Base-by-base conservation (phyloP, 2,329 filamentous ascomycete species). In the Rhinocladiella mackenziei region DNA sequence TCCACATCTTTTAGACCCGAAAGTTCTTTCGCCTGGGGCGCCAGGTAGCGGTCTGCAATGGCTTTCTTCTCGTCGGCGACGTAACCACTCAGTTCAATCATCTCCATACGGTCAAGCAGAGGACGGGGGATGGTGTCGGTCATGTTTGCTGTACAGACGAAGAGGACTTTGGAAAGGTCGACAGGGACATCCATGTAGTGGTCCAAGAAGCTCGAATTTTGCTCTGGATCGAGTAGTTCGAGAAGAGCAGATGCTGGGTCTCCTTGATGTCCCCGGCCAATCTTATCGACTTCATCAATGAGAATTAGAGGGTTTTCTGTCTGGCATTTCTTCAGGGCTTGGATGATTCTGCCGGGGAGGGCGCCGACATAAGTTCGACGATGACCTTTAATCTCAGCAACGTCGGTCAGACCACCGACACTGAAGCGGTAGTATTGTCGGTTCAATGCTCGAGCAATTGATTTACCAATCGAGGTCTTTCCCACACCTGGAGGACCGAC, bases 131-230 rank as follows among this genome's bases (percentile, higher is more conserved):
- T 98, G 0, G 92, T 98, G 60, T 98, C 92, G 0, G 89, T 95
- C 84, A 97, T 94, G 66, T 98, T 98, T 48, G 92, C 92, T 10
- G 92, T 98, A 75, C 92, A 98, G 30, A 98, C 92, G 62, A 98
- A 98, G 15, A 98, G 76, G 2, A 98, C 92, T 70, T 97, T 97
- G 38, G 89, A 96, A 38, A 98, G 74, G 62, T 98, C 92, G 4
- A 98, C 91, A 0, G 92, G 92, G 1, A 98, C 89, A 64, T 98
- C 92, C 78, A 98, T 88, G 70, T 98, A 98, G 66, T 98, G 92
- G 58, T 98, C 92, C 53, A 98, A 68, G 77, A 98, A 98, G 17
- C 89, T 96, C 62, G 75, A 89, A 70, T 98, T 98, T 64, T 98
- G 92, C 66, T 98, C 92, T 0, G 92, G 92, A 56, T 98, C 92